Evolutionary conservation across 306 rosid species (phyloP).

Genomic region (Echinosophora koreensis): DNA sequence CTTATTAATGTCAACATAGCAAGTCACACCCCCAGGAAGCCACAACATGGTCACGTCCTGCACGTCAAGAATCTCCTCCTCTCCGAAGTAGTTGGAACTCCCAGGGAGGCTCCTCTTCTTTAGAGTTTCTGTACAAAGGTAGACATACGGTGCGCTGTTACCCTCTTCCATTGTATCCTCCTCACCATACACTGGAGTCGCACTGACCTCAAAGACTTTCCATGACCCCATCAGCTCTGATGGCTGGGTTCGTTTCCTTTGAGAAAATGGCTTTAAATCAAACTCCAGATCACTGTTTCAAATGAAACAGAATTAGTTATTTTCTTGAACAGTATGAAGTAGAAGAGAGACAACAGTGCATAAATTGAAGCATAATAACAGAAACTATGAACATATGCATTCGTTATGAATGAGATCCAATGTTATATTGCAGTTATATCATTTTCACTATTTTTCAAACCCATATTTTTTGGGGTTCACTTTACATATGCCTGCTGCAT

Average conservation of each 20-base stretch:
- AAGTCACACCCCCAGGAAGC: constrained; percentile 92
- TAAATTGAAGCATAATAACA: not conserved
- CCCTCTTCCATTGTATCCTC: constrained; percentile 47
- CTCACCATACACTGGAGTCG: constrained; percentile 76
- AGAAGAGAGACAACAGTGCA: not conserved
- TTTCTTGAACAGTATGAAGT: constrained; percentile 5
- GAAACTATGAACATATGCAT: constrained; percentile 24
- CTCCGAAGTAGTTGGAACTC: constrained; percentile 65
- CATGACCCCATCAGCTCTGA: constrained; percentile 83
- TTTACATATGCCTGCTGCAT: constrained; percentile 19
- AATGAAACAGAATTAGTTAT: constrained; percentile 25
- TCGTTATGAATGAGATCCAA: not conserved
- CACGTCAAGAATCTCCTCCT: constrained; percentile 81
- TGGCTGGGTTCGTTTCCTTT: constrained; percentile 72
- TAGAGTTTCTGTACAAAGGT: constrained; percentile 79
- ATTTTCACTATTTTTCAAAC: not conserved
- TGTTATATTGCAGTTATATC: not conserved
- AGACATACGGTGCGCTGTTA: constrained; percentile 55
- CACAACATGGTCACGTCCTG: constrained; percentile 84
- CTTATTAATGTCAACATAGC: constrained; percentile 75
- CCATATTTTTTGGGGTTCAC: not conserved
- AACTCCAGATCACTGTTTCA: constrained; percentile 66
- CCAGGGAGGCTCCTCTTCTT: constrained; percentile 78
- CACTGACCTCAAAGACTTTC: constrained; percentile 91
- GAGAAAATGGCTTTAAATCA: constrained; percentile 75